These are phyloP conservation scores for Alternaria sp. DNA, from an alignment of 2,329 filamentous ascomycete species.

Conservation along the genomic window DNA sequence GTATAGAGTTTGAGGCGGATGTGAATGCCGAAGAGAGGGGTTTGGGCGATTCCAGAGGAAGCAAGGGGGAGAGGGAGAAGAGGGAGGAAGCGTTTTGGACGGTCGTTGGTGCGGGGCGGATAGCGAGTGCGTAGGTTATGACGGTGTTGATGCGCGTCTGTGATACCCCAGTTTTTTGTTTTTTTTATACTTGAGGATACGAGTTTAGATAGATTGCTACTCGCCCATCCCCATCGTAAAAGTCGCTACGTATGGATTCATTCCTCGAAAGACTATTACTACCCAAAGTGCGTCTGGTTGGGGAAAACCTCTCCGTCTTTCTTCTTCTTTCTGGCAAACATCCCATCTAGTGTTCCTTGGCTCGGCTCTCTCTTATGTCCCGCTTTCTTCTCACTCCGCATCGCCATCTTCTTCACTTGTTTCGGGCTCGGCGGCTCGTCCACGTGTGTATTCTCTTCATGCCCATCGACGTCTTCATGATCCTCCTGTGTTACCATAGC, in stretches of 20 bases:
- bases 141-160: conserved; percentile 50
- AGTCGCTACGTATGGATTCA: neutral
- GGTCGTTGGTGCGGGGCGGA: conserved; percentile 85
- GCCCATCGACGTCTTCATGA: conserved; percentile 30
- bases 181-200: neutral
- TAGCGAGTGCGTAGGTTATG: conserved; percentile 54
- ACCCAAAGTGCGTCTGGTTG: conserved; percentile 27
- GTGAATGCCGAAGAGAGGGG: conserved; percentile 62
- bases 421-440: conserved; percentile 22
- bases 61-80: conserved; percentile 74
- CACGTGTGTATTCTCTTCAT: conserved; percentile 21
- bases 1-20: conserved; percentile 87
- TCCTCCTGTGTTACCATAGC: conserved; percentile 44
- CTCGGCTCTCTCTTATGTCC: conserved; percentile 65
- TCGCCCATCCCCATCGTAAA: neutral
- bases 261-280: neutral
- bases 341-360: conserved; percentile 55
- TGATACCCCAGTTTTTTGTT: conserved; percentile 10
- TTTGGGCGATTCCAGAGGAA: conserved; percentile 50
- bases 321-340: conserved; percentile 46
- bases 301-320: conserved; percentile 31
- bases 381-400: conserved; percentile 69
- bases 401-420: conserved; percentile 49
- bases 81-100: conserved; percentile 96
- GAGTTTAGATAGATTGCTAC: neutral